phyloP scores from a whole-genome alignment of 1,284 basidiomycete genomes.

The Fistulinella staudtii region DNA sequence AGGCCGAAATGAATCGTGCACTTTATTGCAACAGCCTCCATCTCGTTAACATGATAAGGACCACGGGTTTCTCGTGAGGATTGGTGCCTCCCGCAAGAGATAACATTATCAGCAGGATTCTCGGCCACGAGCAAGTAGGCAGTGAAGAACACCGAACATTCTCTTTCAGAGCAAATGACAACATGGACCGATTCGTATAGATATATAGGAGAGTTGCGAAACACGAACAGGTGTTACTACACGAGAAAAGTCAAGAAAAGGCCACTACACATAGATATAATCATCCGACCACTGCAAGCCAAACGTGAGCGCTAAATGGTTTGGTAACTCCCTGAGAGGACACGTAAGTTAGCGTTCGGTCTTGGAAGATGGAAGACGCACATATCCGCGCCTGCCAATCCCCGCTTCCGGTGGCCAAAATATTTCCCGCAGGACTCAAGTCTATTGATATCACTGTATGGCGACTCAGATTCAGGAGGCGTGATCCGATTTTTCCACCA shows the following conservation, averaged over 20 bases:
- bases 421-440: slow-evolving; percentile 67
- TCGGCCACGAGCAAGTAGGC: no score
- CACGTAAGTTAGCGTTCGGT: slow-evolving; percentile 6
- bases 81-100: no score
- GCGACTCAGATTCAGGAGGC: slow-evolving; percentile 14
- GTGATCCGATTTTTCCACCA: slow-evolving; percentile 1
- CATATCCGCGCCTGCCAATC: slow-evolving; percentile 84
- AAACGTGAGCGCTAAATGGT: slow-evolving; percentile 19
- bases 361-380: slow-evolving; percentile 34
- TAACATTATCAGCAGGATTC: no score
- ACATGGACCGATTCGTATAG: slow-evolving; percentile 18
- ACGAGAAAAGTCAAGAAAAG: slow-evolving; percentile 26
- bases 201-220: slow-evolving; percentile 20
- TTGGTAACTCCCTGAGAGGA: slow-evolving; percentile 28
- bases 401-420: slow-evolving; percentile 84
- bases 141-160: no score
- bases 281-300: slow-evolving; percentile 5
- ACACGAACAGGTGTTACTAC: slow-evolving; percentile 22
- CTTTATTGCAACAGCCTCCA: no score
- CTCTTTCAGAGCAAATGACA: slow-evolving; percentile 6
- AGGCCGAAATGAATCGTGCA: no score
- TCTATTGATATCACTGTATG: slow-evolving; percentile 78
- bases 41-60: no score
- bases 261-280: slow-evolving; percentile 26
- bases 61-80: no score